A percentile compares a stretch with the other conserved stretches of the same genome.
These are phyloP conservation scores for Hypoxylon sp. DNA, from an alignment of 2,329 filamentous ascomycete genomes.

Conservation along the genomic window DNA sequence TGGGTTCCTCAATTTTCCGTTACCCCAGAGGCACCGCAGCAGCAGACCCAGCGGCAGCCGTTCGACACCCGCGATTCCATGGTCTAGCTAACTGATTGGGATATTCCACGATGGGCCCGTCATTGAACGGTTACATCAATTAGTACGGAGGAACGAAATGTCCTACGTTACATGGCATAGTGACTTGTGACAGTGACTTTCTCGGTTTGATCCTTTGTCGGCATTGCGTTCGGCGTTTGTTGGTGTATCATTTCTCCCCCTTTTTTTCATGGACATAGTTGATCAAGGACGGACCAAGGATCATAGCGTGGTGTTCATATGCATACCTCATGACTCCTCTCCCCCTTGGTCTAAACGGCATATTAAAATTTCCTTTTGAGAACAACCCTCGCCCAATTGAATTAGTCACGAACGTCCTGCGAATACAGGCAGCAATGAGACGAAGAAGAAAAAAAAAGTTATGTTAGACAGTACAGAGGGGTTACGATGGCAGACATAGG, in stretches of 20 bases:
- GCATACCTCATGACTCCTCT: not conserved
- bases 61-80: slow-evolving; percentile 50
- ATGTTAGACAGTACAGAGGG: slow-evolving; percentile 40
- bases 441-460: slow-evolving; percentile 14
- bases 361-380: slow-evolving; percentile 17
- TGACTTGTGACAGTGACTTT: slow-evolving; percentile 45
- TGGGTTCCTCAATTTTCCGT: slow-evolving; percentile 60
- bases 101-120: slow-evolving; percentile 40
- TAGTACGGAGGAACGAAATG: slow-evolving; percentile 33
- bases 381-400: slow-evolving; percentile 8
- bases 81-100: slow-evolving; percentile 49
- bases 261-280: slow-evolving; percentile 50
- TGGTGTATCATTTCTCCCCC: slow-evolving; percentile 47
- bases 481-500: slow-evolving; percentile 33
- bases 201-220: slow-evolving; percentile 48
- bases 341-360: slow-evolving; percentile 14
- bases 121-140: slow-evolving; percentile 48
- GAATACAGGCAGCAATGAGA: slow-evolving; percentile 19
- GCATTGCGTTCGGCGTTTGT: slow-evolving; percentile 56
- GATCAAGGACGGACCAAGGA: slow-evolving; percentile 12
- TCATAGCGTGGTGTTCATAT: not conserved
- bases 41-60: slow-evolving; percentile 37
- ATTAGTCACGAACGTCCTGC: slow-evolving; percentile 11
- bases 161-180: slow-evolving; percentile 50
- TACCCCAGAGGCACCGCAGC: slow-evolving; percentile 38